Evolutionary conservation across 148 eudicot genomes (phyloP).

Genomic region (Rhododendron henanense): DNA sequence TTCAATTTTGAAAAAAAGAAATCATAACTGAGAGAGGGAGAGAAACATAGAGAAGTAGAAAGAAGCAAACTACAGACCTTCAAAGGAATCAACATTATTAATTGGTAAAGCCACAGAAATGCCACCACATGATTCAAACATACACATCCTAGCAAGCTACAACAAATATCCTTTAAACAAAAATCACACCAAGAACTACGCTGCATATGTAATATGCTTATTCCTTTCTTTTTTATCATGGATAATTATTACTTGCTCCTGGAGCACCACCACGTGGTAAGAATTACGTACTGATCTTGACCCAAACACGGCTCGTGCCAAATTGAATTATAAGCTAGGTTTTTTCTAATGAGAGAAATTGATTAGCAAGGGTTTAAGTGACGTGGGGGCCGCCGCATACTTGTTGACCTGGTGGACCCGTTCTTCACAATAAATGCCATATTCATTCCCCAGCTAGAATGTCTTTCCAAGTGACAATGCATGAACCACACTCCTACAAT

Average conservation of each 20-base stretch:
- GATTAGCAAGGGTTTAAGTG: not conserved
- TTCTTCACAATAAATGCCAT: not conserved
- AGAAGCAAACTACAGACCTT: too few species aligned
- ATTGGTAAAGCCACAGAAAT: not conserved
- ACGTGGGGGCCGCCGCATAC: not conserved
- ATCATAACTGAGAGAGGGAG: too few species aligned
- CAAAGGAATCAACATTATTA: too few species aligned
- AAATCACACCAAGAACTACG: not conserved
- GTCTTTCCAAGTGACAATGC: constrained; percentile 7
- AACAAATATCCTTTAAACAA: not conserved
- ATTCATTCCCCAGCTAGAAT: constrained; percentile 5
- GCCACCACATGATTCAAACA: not conserved
- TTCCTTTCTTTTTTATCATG: not conserved
- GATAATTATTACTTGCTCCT: not conserved
- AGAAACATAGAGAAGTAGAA: too few species aligned
- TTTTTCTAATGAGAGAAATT: too few species aligned
- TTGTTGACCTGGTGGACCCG: not conserved
- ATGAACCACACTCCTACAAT: constrained; percentile 6
- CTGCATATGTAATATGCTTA: not conserved
- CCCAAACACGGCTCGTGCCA: too few species aligned
- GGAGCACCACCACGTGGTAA: too few species aligned
- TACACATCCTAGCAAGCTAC: not conserved
- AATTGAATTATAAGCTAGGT: too few species aligned
- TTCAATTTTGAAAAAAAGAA: too few species aligned
- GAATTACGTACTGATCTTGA: too few species aligned